Evolutionary conservation across 2,329 filamentous ascomycete species (phyloP).

Genomic region (Zasmidium angulare): DNA sequence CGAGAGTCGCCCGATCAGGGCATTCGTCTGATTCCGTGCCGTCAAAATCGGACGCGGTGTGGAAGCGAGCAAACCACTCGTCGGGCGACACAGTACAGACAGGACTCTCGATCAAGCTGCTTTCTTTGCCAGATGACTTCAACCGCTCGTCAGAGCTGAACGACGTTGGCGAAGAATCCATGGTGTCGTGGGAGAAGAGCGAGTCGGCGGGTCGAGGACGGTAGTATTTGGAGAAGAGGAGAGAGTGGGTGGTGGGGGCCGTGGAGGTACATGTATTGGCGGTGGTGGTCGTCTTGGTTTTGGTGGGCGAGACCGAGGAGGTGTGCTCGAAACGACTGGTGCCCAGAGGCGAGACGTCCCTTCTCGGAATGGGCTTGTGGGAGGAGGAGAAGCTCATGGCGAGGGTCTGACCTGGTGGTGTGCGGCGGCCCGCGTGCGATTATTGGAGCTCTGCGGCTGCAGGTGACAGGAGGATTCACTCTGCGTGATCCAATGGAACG

Average conservation of each 20-base stretch:
- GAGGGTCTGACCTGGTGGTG: too few species aligned
- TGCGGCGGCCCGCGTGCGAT: too few species aligned
- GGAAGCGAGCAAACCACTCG: constrained; percentile 38
- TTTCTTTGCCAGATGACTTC: neutral
- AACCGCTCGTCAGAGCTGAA: constrained; percentile 1
- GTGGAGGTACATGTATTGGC: neutral
- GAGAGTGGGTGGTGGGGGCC: constrained; percentile 6
- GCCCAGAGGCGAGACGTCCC: constrained; percentile 25
- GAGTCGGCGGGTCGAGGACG: constrained; percentile 9
- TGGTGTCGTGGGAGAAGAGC: constrained; percentile 17
- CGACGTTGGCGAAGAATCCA: constrained; percentile 20
- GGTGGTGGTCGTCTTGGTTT: neutral
- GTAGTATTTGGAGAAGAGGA: neutral
- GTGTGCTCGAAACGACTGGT: constrained; percentile 32
- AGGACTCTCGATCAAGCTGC: constrained; percentile 5
- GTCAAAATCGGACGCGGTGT: constrained; percentile 26
- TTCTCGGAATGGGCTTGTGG: neutral
- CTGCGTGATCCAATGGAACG: too few species aligned
- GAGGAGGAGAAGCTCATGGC: too few species aligned
- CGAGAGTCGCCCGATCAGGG: constrained; percentile 35
- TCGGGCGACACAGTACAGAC: constrained; percentile 21
- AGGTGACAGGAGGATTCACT: too few species aligned
- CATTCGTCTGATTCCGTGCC: constrained; percentile 31
- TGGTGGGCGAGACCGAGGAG: constrained; percentile 9
- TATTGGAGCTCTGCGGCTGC: too few species aligned